Conservation (phyloP, 176 grass and related monocot species). For the Cymbopogon citratus region DNA sequence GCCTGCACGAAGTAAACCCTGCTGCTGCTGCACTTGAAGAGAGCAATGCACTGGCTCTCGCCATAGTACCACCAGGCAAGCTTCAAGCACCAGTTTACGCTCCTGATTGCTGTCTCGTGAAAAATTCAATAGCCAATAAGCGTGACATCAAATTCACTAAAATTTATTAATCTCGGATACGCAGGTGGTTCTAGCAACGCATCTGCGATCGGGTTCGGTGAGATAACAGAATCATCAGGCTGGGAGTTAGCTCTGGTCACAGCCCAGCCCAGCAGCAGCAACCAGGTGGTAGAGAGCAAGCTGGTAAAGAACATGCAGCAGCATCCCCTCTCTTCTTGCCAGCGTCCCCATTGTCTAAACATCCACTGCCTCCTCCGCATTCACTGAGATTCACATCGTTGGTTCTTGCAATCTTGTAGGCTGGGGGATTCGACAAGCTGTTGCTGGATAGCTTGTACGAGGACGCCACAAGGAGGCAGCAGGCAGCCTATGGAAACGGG, state of each 20-base stretch:
- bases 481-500: background rate
- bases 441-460: slow-evolving; percentile 73
- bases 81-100: background rate
- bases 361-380: background rate
- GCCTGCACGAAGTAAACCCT: slow-evolving; percentile 51
- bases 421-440: slow-evolving; percentile 72
- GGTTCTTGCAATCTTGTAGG: slow-evolving; percentile 16
- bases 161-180: background rate
- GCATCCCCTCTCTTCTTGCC: background rate
- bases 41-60: slow-evolving; percentile 69
- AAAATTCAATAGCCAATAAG: background rate
- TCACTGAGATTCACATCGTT: too few relatives aligned
- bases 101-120: background rate
- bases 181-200: slow-evolving; percentile 5
- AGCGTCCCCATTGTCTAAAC: background rate
- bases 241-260: slow-evolving; percentile 79
- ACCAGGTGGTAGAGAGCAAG: slow-evolving; percentile 40
- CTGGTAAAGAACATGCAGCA: slow-evolving; percentile 32
- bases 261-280: slow-evolving; percentile 25
- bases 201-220: slow-evolving; percentile 3
- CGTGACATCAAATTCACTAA: background rate
- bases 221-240: slow-evolving; percentile 40
- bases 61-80: slow-evolving; percentile 52
- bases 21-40: slow-evolving; percentile 55
- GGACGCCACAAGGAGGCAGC: slow-evolving; percentile 44